A percentile compares a stretch with the other conserved stretches of the same genome.
Evolutionary conservation across 2,329 filamentous ascomycete species (phyloP).

Genomic region (Colletotrichum falcatum): DNA sequence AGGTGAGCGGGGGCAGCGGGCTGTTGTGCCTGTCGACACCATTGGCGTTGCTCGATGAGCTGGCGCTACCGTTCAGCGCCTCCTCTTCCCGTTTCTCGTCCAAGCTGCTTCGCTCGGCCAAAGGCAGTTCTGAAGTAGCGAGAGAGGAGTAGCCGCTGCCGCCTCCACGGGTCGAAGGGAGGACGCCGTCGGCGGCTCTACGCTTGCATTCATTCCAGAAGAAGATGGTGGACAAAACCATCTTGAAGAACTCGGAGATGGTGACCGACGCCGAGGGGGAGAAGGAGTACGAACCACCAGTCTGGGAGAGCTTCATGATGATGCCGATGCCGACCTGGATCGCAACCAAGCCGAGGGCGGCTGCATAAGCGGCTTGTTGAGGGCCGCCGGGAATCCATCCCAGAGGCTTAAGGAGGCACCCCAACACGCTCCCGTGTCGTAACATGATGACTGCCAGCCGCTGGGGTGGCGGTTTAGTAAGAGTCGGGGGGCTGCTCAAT

Average conservation of each 20-base stretch:
- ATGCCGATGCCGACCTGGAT: conserved; percentile 52
- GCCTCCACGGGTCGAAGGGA: conserved; percentile 41
- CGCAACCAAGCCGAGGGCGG: conserved; percentile 49
- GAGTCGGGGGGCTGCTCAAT: background rate
- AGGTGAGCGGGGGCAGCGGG: conserved; percentile 28
- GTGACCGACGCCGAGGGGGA: conserved; percentile 49
- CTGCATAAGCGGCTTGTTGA: conserved; percentile 44
- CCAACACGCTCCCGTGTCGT: conserved; percentile 40
- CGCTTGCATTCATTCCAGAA: conserved; percentile 47
- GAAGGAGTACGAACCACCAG: conserved; percentile 45
- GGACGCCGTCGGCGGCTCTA: conserved; percentile 39
- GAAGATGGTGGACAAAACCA: conserved; percentile 47
- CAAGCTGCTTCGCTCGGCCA: conserved; percentile 39
- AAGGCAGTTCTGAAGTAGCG: conserved; percentile 37
- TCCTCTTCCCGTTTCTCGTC: conserved; percentile 43
- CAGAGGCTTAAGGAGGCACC: conserved; percentile 39
- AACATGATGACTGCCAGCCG: conserved; percentile 32
- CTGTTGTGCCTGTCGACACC: conserved; percentile 28
- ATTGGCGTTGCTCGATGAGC: conserved; percentile 26
- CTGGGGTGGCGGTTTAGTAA: conserved; percentile 11
- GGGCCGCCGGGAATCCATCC: conserved; percentile 39
- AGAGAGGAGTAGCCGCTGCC: conserved; percentile 39
- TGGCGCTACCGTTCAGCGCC: conserved; percentile 32
- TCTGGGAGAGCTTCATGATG: conserved; percentile 49
- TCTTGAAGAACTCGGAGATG: conserved; percentile 50